Base-by-base conservation (phyloP, 176 grass and related monocot genomes). In the Pontederia paniculata region DNA sequence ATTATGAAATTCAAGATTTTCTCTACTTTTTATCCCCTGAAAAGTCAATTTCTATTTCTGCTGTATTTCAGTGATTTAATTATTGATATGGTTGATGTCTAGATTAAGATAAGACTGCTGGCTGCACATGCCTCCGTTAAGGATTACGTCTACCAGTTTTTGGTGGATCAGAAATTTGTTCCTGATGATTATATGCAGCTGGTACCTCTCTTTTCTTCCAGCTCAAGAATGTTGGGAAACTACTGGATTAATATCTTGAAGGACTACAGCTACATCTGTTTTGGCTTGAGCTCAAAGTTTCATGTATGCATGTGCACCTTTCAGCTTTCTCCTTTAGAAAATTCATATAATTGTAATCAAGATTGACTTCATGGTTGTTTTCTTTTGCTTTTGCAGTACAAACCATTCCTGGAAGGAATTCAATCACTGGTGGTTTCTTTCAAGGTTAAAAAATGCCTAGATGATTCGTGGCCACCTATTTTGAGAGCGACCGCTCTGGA, bases 51-150 rank as follows among this genome's bases (percentile, higher is more conserved):
- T 59, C 11, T 59, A 7, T 59, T 9, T 50, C 48, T 15, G 15
- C 42, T 8, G 14, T 17, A 45, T 13, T 47, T 22, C 45, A 17
- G 22, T 48, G 18, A 48, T 20, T 63, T 23, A 22, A 63, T 45
- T 18, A 22, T 47, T 63, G 43, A 25, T 23, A 47, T 1, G 44
- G 44, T 2, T 45, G 21, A 15, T 48, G 45, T 5, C 76, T 54
- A 96, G 91, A 97, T 97, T 62, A 90, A 97, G 81, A 67, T 97
- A 43, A 77, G 77, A 64, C 76, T 97, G 60, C 61, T 97, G 52
- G 70, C 80, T 76, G 91, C 86, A 52, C 91, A 97, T 87, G 91
- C 91, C 57, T 88, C 86, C 73, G 82, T 97, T 68, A 97, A 97
- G 80, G 81, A 83, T 74, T 90, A 79, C 56, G 78, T 81, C 18